These are phyloP conservation scores for Stylonectria norvegica DNA, from an alignment of 2,329 filamentous ascomycete species.

Conservation along the genomic window DNA sequence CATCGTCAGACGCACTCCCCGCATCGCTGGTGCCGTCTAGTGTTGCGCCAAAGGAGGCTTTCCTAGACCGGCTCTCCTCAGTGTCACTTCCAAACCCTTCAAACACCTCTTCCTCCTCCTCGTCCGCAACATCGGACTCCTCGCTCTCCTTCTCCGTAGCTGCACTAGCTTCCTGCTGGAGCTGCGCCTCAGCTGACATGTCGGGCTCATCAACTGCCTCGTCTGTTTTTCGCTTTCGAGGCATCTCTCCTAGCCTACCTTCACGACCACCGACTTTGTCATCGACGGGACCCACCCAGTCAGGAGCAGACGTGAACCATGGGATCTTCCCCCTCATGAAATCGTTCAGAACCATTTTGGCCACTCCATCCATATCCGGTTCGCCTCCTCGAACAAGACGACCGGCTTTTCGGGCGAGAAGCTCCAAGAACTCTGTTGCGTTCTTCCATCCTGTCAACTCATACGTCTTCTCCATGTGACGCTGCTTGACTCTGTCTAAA, in stretches of 20 bases:
- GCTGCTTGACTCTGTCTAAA: conserved; percentile 73
- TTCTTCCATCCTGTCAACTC: conserved; percentile 77
- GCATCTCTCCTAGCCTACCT: conserved; percentile 82
- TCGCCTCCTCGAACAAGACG: conserved; percentile 88
- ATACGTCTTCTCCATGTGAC: conserved; percentile 91
- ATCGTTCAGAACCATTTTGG: conserved; percentile 95
- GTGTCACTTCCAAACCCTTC: conserved; percentile 37
- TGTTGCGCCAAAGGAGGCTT: conserved; percentile 30
- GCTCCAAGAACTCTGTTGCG: conserved; percentile 78
- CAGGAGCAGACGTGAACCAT: conserved; percentile 86
- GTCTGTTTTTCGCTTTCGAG: conserved; percentile 68
- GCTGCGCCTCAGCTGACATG: conserved; percentile 29
- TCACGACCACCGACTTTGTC: conserved; percentile 64
- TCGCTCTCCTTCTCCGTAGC: conserved; percentile 26
- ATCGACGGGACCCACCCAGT: conserved; percentile 48
- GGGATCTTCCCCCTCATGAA: conserved; percentile 94
- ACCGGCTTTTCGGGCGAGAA: conserved; percentile 82
- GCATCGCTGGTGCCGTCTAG: conserved; percentile 35
- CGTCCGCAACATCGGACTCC: conserved; percentile 34
- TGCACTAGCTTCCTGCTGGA: conserved; percentile 24
- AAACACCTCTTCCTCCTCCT: conserved; percentile 38
- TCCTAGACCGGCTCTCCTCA: conserved; percentile 31
- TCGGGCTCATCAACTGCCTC: conserved; percentile 46
- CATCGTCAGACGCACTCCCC: conserved; percentile 41
- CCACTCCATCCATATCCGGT: conserved; percentile 88